Evolutionary conservation across 2,329 filamentous ascomycete species (phyloP).

Genomic region (Cryphonectria japonica): DNA sequence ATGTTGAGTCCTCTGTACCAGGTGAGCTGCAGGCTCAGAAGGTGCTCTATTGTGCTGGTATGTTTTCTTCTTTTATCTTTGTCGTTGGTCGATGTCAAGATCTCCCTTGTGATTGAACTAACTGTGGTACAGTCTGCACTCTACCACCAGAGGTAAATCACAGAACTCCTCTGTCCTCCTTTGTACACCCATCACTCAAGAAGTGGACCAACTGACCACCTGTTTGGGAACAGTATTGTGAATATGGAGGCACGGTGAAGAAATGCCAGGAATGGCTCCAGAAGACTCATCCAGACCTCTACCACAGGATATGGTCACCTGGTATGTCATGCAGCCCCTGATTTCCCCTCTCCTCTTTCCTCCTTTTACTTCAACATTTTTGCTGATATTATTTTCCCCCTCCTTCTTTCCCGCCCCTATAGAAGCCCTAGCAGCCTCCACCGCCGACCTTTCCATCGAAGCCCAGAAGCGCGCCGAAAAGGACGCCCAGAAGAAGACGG

Average conservation of each 20-base stretch:
- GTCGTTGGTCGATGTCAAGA: slow-evolving; percentile 4
- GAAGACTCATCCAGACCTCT: slow-evolving; percentile 72
- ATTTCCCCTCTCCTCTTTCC: background rate
- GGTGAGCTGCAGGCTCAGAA: slow-evolving; percentile 55
- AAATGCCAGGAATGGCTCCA: slow-evolving; percentile 98
- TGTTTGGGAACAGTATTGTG: slow-evolving; percentile 77
- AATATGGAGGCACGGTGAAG: slow-evolving; percentile 94
- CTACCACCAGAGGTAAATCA: slow-evolving; percentile 64
- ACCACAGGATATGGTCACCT: slow-evolving; percentile 81
- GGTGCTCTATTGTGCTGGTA: slow-evolving; percentile 64
- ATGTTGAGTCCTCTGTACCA: slow-evolving; percentile 50
- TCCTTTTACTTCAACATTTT: background rate
- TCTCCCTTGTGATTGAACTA: slow-evolving; percentile 18
- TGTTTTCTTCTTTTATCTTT: slow-evolving; percentile 35
- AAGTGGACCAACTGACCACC: slow-evolving; percentile 4
- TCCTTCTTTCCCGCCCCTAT: slow-evolving; percentile 18
- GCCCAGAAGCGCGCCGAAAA: slow-evolving; percentile 94
- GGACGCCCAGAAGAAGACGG: slow-evolving; percentile 95
- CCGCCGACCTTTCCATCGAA: slow-evolving; percentile 83
- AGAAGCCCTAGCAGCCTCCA: slow-evolving; percentile 83
- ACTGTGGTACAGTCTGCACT: slow-evolving; percentile 57
- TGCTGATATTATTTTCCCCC: slow-evolving; percentile 19
- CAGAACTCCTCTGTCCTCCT: background rate
- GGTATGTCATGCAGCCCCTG: slow-evolving; percentile 54
- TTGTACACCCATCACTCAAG: background rate